Evolutionary conservation across 2,329 filamentous ascomycete genomes (phyloP), one percentile per base, ranked within the genome.

Genomic region (Fusarium haematococcum): DNA sequence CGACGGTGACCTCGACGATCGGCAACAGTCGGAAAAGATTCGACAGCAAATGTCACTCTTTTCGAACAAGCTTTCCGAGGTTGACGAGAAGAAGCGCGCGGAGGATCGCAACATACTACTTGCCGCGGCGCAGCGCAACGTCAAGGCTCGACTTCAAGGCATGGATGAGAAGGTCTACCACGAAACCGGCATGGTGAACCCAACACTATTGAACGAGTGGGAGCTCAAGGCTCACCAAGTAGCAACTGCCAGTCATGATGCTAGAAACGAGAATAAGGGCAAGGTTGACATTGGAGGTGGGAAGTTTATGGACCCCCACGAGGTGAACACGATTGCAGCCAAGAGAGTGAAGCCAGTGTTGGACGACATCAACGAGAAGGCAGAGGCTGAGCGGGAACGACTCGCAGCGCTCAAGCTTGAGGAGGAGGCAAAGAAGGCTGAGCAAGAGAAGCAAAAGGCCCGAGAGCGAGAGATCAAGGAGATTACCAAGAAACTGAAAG

Each of bases 151-250:
- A 48, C 89, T 98, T 75, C 91, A 93, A 70, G 90, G 89, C 45
- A 95, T 98, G 87, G 96, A 98, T 69, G 91, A 95, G 80, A 92
- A 91, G 78, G 90, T 97, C 14, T 94, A 92, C 75, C 87, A 90
- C 16, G 89, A 96, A 63, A 96, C 93, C 1, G 95, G 95, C 66
- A 92, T 92, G 79, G 88, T 93, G 32, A 90, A 91, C 1, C 90
- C 92, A 14, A 88, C 91, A 1, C 90, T 92, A 78, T 85, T 92
- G 75, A 91, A 90, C 30, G 91, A 95, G 62, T 97, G 95, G 94
- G 94, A 97, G 77, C 84, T 90, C 60, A 94, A 93, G 80, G 94
- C 95, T 8, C 88, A 92, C 41, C 89, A 91, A 60, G 88, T 91
- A 25, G 94, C 94, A 5, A 88, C 92, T 75, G 86, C 88, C 13